Evolutionary conservation across 257 asterid species (phyloP).

Genomic region (Cordia subcordata): DNA sequence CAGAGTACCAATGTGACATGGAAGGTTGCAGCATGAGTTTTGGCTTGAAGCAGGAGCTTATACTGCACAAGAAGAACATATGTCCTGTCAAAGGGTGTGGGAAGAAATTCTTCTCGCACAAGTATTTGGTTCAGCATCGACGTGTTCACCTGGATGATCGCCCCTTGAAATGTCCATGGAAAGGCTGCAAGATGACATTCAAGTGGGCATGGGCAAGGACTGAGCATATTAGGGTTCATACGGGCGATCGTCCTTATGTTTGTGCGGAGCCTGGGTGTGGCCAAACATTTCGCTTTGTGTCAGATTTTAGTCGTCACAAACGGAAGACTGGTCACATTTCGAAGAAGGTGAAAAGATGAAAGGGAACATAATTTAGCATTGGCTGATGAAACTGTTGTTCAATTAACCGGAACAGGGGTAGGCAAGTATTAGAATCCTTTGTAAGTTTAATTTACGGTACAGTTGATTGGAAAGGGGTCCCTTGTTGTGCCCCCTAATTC

Average conservation of each 20-base stretch:
- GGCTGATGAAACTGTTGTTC: conserved; percentile 13
- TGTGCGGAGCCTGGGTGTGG: conserved; percentile 86
- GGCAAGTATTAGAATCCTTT: not conserved
- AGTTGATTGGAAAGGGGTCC: not conserved
- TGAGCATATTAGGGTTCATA: conserved; percentile 93
- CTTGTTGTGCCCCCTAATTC: not conserved
- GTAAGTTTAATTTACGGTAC: not conserved
- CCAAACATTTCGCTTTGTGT: conserved; percentile 91
- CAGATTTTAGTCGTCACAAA: conserved; percentile 99
- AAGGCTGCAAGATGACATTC: conserved; percentile 97
- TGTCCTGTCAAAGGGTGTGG: conserved; percentile 96
- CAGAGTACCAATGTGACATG: conserved; percentile 63
- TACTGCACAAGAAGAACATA: conserved; percentile 56
- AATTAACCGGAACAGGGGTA: conserved; percentile 8
- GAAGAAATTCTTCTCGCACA: conserved; percentile 92
- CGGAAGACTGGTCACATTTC: conserved; percentile 91
- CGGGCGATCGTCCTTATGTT: conserved; percentile 92
- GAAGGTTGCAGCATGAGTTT: conserved; percentile 95
- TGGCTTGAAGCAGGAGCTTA: conserved; percentile 69
- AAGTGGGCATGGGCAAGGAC: conserved; percentile 99
- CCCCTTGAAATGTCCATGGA: conserved; percentile 98
- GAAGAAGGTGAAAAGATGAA: conserved; percentile 51
- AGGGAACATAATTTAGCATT: conserved; percentile 3
- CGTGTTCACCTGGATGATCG: conserved; percentile 97
- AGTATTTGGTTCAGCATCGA: conserved; percentile 90